Evolutionary conservation across 768 basidiomycete genomes (phyloP).

Genomic region (Phallus indusiatus): DNA sequence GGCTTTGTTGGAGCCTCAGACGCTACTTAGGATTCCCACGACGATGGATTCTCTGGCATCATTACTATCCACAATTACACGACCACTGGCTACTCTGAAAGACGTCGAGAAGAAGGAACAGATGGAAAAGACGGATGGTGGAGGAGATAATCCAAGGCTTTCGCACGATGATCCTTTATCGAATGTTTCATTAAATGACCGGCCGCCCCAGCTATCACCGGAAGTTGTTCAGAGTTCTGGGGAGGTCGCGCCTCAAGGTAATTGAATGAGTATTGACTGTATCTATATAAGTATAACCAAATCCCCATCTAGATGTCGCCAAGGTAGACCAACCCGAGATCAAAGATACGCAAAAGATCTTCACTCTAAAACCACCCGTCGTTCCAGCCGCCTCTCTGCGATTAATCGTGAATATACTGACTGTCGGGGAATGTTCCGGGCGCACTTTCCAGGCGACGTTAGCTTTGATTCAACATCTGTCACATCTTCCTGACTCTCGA

Average conservation of each 20-base stretch:
- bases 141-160: slow-evolving; percentile 8
- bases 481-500: slow-evolving; percentile 77
- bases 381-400: slow-evolving; percentile 80
- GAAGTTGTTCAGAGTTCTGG: background rate
- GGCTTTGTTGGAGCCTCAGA: slow-evolving; percentile 77
- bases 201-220: background rate
- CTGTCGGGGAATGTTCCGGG: slow-evolving; percentile 93
- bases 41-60: slow-evolving; percentile 91
- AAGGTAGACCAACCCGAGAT: slow-evolving; percentile 16
- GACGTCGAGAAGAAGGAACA: slow-evolving; percentile 31
- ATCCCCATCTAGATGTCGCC: slow-evolving; percentile 13
- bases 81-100: slow-evolving; percentile 64
- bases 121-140: background rate
- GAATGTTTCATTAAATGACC: slow-evolving; percentile 12
- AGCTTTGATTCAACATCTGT: slow-evolving; percentile 85
- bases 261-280: background rate
- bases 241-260: background rate
- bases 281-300: background rate
- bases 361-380: slow-evolving; percentile 68
- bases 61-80: slow-evolving; percentile 80
- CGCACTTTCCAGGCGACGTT: slow-evolving; percentile 94
- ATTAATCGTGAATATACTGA: slow-evolving; percentile 92
- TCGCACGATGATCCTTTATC: slow-evolving; percentile 15
- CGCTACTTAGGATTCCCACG: slow-evolving; percentile 75
- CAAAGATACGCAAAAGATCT: slow-evolving; percentile 30